A percentile compares a stretch with the other conserved stretches of the same genome.
Conservation (phyloP, 108 stramenopile species). For the Hondaea fermentalgiana region DNA sequence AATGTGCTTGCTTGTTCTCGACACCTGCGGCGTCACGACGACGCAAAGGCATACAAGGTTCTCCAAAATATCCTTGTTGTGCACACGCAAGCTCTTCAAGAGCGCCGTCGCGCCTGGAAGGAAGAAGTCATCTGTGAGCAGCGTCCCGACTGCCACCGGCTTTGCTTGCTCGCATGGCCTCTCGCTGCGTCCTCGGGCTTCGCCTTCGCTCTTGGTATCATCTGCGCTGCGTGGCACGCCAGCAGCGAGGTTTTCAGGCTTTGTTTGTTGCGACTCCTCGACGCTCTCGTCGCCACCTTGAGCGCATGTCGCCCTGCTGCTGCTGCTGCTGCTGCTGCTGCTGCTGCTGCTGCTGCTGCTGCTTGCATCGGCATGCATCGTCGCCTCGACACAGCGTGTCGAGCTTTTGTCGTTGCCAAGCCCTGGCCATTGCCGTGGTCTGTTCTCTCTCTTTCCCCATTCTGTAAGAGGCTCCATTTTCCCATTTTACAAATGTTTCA, state of each 20-base stretch:
- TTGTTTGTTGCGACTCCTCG: too few relatives aligned
- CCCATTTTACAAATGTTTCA: too few relatives aligned
- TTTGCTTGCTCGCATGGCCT: too few relatives aligned
- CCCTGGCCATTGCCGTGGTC: too few relatives aligned
- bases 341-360: not conserved
- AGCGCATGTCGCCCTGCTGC: too few relatives aligned
- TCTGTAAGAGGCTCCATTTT: too few relatives aligned
- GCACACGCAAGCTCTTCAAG: slow-evolving; percentile 51
- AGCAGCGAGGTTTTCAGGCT: too few relatives aligned
- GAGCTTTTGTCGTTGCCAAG: too few relatives aligned
- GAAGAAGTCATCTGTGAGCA: slow-evolving; percentile 58
- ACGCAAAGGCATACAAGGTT: not conserved
- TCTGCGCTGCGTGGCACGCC: too few relatives aligned
- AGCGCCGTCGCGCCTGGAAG: slow-evolving; percentile 65
- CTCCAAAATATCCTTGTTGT: not conserved
- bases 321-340: too few relatives aligned
- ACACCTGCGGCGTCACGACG: not conserved
- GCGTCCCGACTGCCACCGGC: slow-evolving; percentile 54
- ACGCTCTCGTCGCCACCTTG: too few relatives aligned
- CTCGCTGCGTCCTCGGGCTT: not conserved
- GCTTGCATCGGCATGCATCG: not conserved
- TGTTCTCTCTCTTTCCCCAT: too few relatives aligned
- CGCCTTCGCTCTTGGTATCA: not conserved
- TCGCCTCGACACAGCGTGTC: not conserved
- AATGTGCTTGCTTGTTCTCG: not conserved